Evolutionary conservation across 441 rosid species (phyloP).

Genomic region (Geranium incanum): DNA sequence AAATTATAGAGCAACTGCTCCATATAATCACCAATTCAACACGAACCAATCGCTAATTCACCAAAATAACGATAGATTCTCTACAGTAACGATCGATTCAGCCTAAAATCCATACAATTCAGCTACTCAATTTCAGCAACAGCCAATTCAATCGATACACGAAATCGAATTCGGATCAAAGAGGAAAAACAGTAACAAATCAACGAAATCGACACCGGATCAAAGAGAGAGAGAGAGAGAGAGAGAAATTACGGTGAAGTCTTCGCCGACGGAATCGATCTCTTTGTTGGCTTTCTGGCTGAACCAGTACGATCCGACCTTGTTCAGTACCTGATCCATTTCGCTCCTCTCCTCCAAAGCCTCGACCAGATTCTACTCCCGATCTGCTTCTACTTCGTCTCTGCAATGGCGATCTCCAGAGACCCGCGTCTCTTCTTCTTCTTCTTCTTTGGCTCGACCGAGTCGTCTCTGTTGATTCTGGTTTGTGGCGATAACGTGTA

Average conservation of each 20-base stretch:
- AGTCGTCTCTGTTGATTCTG: not conserved
- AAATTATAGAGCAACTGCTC: not conserved
- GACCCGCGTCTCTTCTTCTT: not conserved
- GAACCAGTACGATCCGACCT: conserved; percentile 69
- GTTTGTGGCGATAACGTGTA: too few relatives aligned
- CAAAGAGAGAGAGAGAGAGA: conserved; percentile 3
- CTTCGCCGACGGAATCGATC: conserved; percentile 64
- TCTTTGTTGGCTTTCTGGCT: conserved; percentile 61
- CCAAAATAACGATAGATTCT: not conserved
- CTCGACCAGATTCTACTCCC: not conserved
- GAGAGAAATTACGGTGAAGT: conserved; percentile 38
- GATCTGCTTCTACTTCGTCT: not conserved
- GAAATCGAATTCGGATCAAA: not conserved
- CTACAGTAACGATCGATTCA: not conserved
- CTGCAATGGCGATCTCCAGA: not conserved
- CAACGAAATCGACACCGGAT: not conserved
- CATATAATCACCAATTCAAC: not conserved
- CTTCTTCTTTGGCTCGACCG: not conserved
- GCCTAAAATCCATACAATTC: not conserved
- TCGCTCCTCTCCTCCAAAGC: not conserved
- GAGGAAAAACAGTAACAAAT: not conserved
- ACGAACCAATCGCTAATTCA: not conserved
- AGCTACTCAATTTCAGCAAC: not conserved
- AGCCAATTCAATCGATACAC: not conserved
- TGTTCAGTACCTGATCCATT: conserved; percentile 70